Evolutionary conservation across 2,329 filamentous ascomycete genomes (phyloP), one percentile per base, ranked within the genome.

Genomic region (Scedosporium aurantiacum): DNA sequence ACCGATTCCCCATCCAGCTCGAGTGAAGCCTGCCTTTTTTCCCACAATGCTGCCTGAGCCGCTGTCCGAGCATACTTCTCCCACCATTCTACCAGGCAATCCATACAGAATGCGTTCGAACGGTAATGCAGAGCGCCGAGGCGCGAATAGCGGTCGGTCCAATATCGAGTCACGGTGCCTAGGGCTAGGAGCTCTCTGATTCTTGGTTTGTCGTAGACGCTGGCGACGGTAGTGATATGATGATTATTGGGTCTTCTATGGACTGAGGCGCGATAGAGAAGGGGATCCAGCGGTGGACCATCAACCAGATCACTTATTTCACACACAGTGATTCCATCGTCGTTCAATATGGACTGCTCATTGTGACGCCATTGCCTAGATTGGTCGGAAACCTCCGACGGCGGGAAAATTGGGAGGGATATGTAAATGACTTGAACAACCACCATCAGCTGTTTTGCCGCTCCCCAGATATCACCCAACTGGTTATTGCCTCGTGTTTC

Each of bases 1-100:
- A 12, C 3, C 5, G 3, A 3, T 6, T 21, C 43, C 43, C 18
- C 43, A 4, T 47, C n/a, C 5, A 47, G 8, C 8, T n/a, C 43
- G 18, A 47, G 21, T 23, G 18, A 6, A 57, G 16, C 40, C 8
- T 2, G 10, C 28, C 5, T 18, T 23, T n/a, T 4, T 23, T 3
- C 43, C 32, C 28, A 21, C 59, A 57, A 8, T 8, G 40, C 50
- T 52, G 27, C 27, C 23, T 21, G 28, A 16, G 43, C 50, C 21
- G 32, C 50, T 21, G 6, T 16, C 3, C n/a, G 7, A 18, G 50
- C 52, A 16, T 25, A 4, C 37, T 18, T 32, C 5, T 61, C 59
- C 59, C 59, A 61, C 59, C 59, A 61, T 16, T 61, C 23, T 6
- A 61, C 21, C 18, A 61, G 40, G 52, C 59, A 61, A 28, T 61